These are phyloP conservation scores for Quillaja saponaria DNA, from an alignment of 306 rosid genomes.

Conservation along the genomic window DNA sequence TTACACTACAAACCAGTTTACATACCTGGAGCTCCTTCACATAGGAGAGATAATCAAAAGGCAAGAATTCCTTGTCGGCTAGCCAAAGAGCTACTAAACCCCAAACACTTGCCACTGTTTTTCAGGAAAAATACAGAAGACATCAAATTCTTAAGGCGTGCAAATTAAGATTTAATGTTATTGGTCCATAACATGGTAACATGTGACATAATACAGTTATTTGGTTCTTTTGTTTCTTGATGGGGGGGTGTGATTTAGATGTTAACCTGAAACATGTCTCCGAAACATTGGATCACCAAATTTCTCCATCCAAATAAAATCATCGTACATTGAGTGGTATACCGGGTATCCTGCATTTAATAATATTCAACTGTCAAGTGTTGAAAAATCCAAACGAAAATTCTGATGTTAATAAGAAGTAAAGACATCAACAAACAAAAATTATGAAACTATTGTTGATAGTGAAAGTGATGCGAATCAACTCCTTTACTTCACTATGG, in stretches of 20 bases:
- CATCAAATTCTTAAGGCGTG: conserved; percentile 1
- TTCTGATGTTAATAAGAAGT: too few species aligned
- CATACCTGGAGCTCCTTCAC: conserved; percentile 59
- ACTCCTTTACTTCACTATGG: too few species aligned
- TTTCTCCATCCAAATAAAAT: conserved; percentile 71
- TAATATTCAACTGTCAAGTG: too few species aligned
- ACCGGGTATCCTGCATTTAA: conserved; percentile 63
- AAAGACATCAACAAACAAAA: too few species aligned
- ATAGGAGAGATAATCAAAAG: conserved; percentile 59
- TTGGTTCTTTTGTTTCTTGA: too few species aligned
- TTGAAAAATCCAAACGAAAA: too few species aligned
- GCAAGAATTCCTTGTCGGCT: conserved; percentile 65
- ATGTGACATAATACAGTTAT: too few species aligned
- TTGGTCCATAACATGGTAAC: too few species aligned
- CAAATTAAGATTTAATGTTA: conserved; percentile 16
- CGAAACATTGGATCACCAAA: conserved; percentile 76
- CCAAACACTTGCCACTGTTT: conserved; percentile 71
- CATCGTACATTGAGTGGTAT: conserved; percentile 76
- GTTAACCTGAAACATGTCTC: conserved; percentile 84
- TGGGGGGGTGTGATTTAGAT: too few species aligned
- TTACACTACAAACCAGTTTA: neutral
- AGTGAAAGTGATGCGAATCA: too few species aligned
- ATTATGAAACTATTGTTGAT: too few species aligned
- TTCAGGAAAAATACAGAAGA: conserved; percentile 1
- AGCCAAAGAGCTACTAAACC: conserved; percentile 75